Evolutionary conservation across 208 protist genomes (phyloP), one percentile per base, ranked within the genome.

Genomic region (Acanthamoeba sp.): DNA sequence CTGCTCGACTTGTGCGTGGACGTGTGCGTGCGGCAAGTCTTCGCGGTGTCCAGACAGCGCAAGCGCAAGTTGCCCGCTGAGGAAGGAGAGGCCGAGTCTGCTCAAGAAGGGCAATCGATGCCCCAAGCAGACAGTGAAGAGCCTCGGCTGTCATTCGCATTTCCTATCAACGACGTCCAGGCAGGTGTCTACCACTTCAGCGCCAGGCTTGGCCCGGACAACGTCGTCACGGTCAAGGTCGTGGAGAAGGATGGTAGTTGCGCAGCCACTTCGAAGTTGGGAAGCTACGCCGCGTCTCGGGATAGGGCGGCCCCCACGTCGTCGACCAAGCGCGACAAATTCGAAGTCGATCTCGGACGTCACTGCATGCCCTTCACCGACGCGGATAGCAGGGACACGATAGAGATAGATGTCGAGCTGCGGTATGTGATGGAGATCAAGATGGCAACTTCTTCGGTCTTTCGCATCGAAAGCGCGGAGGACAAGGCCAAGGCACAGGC

Each of bases 121-220:
- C 6, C 48, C 10, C 48, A 55, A 55, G 48, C n/a, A n/a, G n/a
- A n/a, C n/a, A n/a, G n/a, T n/a, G n/a, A n/a, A n/a, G 20, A 1
- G 4, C 29, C 29, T 6, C 22, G 64, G 71, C 71, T 80, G 34
- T 9, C 36, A 14, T 80, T 80, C 24, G 32, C 36, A 6, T 80
- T 80, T 24, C 71, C 71, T 14, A 80, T 80, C 71, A 22, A 80
- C 71, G 71, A 80, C 36, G 24, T 48, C 36, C 42, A 80, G 71
- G 40, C 36, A 4, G 36, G 36, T 36, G 71, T 80, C 36, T 80
- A 80, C 71, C 32, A 48, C 20, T 80, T 80, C 71, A 5, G 36
- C 71, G 71, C 71, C 16, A 0, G 36, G 6, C 36, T 80, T 6
- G 64, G 32, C 32, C 12, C 32, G 12, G 64, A 73, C 40, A 5